Evolutionary conservation across 768 basidiomycete species (phyloP), one percentile per base, ranked within the genome.

Genomic region (Lepiota venenata): DNA sequence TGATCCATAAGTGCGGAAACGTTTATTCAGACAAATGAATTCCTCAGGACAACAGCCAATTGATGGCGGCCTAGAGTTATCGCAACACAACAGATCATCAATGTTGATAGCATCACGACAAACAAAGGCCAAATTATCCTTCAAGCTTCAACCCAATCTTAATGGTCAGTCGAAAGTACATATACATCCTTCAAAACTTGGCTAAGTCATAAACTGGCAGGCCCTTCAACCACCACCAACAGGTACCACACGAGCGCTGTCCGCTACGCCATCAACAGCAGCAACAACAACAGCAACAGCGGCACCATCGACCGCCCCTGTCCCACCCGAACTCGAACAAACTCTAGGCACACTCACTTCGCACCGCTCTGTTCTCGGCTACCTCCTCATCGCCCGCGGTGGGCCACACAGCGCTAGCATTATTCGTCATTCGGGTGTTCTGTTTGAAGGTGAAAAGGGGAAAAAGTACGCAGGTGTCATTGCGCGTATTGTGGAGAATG

Each of bases 371-470:
- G 92, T 95, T 3, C 80, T 92, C 5, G 93, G 93, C 1, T 94
- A 94, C 66, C 79, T 96, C 63, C 80, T 95, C 0, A 75, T 95
- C 29, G 87, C 91, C 2, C 79, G 91, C 12, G 80, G 84, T 0
- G 47, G 47, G 9, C 18, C 39, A n/a, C 79, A 80, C 43, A 85
- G 85, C 5, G 79, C 82, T 16, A 84, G 85, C 60, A 92, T 97
- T 59, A 87, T 97, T 61, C 79, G 90, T 29, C 86, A 91, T 61
- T 86, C 89, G 0, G 91, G 91, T 12, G 88, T 89, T 49, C 79
- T 91, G 4, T 93, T 93, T 60, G 91, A 93, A 58, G 90, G 91
- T 29, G 91, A 92, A 58, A 85, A 88, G 37, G 91, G 91, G 20
- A 75, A 71, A 64, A 85, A 81, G 60, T 92, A 93, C 56, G 90